These are phyloP conservation scores for Alternaria sp. DNA, from an alignment of 2,329 filamentous ascomycete species.

Conservation along the genomic window DNA sequence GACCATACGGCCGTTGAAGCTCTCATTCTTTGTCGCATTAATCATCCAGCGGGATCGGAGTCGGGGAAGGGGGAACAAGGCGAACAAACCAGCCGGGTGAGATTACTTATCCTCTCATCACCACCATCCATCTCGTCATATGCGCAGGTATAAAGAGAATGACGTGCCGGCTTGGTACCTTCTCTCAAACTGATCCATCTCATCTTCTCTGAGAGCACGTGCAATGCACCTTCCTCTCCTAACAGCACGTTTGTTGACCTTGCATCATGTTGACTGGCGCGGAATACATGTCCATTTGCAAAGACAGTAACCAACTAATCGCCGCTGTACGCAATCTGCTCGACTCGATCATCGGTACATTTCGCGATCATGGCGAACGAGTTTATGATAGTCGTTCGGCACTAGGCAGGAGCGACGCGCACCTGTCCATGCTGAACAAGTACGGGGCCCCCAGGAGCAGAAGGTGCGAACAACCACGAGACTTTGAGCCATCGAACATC, in stretches of 20 bases:
- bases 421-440: background rate
- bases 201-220: background rate
- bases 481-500: background rate
- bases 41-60: background rate
- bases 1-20: background rate
- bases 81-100: background rate
- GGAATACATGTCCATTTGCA: background rate
- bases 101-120: conserved; percentile 1
- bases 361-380: background rate
- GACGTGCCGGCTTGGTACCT: background rate
- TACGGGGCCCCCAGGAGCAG: background rate
- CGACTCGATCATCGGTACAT: background rate
- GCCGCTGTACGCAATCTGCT: background rate
- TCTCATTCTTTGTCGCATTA: background rate
- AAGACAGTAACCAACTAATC: background rate
- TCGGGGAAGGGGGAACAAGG: background rate
- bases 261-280: background rate
- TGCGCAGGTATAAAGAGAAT: background rate
- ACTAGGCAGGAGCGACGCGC: background rate
- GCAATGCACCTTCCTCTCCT: background rate
- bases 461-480: background rate
- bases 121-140: background rate
- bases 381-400: background rate
- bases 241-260: background rate
- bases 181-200: background rate